Evolutionary conservation across 768 basidiomycete species (phyloP).

Genomic region (Pleurotus eryngii): DNA sequence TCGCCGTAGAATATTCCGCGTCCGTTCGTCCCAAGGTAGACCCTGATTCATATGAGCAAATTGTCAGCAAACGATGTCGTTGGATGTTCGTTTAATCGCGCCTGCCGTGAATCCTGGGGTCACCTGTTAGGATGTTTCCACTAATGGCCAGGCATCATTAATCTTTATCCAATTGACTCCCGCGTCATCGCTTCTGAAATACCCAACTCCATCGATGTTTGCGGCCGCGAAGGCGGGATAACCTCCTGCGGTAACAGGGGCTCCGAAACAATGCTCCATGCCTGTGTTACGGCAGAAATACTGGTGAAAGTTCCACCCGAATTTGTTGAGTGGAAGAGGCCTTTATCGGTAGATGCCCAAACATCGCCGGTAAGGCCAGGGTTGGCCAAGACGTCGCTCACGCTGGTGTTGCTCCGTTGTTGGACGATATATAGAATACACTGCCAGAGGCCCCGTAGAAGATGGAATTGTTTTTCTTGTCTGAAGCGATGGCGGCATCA

Average conservation of each 20-base stretch:
- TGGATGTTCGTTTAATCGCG: conserved; percentile 16
- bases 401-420: conserved; percentile 48
- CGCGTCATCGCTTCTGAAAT: conserved; percentile 54
- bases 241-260: conserved; percentile 40
- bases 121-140: conserved; percentile 46
- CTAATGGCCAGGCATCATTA: conserved; percentile 48
- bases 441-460: conserved; percentile 61
- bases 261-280: conserved; percentile 60
- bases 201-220: conserved; percentile 44
- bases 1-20: conserved; percentile 56
- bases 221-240: conserved; percentile 58
- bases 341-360: conserved; percentile 59
- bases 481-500: conserved; percentile 54
- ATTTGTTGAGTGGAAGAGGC: conserved; percentile 56
- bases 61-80: no score
- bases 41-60: conserved; percentile 27
- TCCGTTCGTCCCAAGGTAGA: conserved; percentile 60
- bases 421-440: conserved; percentile 56
- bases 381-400: conserved; percentile 52
- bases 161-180: conserved; percentile 58
- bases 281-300: conserved; percentile 44
- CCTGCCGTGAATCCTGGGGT: conserved; percentile 54
- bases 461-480: conserved; percentile 52
- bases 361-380: conserved; percentile 54
- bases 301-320: conserved; percentile 44